phyloP scores from a whole-genome alignment of 495 filamentous ascomycete species.

The Terfezia claveryi region DNA sequence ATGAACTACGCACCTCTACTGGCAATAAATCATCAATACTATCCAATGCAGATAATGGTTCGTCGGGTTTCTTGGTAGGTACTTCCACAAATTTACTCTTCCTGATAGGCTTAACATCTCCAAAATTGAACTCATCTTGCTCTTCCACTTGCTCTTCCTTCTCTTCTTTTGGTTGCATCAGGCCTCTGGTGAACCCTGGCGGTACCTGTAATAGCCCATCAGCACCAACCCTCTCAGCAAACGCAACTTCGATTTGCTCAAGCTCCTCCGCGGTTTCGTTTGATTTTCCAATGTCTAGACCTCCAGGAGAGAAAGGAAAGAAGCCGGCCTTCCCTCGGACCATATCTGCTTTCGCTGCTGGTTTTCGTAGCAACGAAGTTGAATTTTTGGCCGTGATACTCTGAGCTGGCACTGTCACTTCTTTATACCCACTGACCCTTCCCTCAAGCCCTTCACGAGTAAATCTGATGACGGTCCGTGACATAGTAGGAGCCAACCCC shows the following conservation, averaged over 20 bases:
- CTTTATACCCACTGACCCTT: constrained; percentile 77
- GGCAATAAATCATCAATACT: constrained; percentile 83
- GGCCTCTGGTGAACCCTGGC: constrained; percentile 61
- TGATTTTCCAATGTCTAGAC: constrained; percentile 68
- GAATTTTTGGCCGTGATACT: constrained; percentile 92
- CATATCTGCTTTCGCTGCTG: constrained; percentile 72
- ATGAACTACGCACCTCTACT: constrained; percentile 31
- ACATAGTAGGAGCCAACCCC: constrained; percentile 71
- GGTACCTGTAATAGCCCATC: constrained; percentile 62
- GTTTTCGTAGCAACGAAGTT: constrained; percentile 71
- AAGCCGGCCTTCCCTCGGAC: constrained; percentile 89
- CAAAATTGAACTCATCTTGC: constrained; percentile 31
- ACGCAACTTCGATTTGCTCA: constrained; percentile 9
- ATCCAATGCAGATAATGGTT: constrained; percentile 27
- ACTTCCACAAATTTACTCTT: constrained; percentile 27
- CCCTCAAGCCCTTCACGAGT: constrained; percentile 82
- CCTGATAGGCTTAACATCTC: constrained; percentile 30
- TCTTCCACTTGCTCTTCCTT: constrained; percentile 42
- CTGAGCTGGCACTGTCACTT: constrained; percentile 77
- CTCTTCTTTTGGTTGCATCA: constrained; percentile 46
- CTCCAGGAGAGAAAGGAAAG: constrained; percentile 87
- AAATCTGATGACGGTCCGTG: constrained; percentile 79
- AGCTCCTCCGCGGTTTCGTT: constrained; percentile 18
- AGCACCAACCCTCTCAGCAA: constrained; percentile 26
- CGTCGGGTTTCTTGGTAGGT: constrained; percentile 1